phyloP scores from a whole-genome alignment of 495 filamentous ascomycete genomes.

The Letharia columbiana region DNA sequence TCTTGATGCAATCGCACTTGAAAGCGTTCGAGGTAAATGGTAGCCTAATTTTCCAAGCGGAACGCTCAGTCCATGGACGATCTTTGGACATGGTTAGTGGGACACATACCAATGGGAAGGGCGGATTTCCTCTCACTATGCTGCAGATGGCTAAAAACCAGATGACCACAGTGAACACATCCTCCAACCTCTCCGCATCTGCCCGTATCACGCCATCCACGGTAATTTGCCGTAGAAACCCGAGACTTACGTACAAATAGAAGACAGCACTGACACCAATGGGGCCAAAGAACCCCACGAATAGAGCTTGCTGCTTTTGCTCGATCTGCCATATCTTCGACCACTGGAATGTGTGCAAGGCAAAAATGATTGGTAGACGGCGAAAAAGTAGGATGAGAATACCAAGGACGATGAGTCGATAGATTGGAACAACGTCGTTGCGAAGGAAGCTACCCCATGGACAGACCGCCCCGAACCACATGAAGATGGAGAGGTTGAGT shows the following conservation, averaged over 20 bases:
- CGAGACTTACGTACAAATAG: conserved; percentile 71
- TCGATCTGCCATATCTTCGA: conserved; percentile 75
- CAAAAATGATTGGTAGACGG: conserved; percentile 67
- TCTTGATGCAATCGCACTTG: conserved; percentile 28
- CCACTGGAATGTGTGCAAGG: conserved; percentile 41
- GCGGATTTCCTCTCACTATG: conserved; percentile 51
- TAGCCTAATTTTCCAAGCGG: conserved; percentile 77
- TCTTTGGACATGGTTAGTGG: conserved; percentile 35
- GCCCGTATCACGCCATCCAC: conserved; percentile 51
- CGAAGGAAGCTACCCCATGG: conserved; percentile 65
- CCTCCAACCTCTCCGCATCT: conserved; percentile 56
- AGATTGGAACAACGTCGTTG: conserved; percentile 65
- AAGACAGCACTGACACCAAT: conserved; percentile 92
- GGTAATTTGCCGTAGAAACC: conserved; percentile 50
- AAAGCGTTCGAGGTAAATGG: conserved; percentile 68
- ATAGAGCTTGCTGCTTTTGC: conserved; percentile 60
- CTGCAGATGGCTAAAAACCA: conserved; percentile 86
- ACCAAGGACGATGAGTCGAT: conserved; percentile 67
- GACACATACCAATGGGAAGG: background rate
- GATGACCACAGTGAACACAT: conserved; percentile 61
- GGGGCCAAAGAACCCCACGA: conserved; percentile 89
- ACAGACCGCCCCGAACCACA: conserved; percentile 85
- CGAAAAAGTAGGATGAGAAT: conserved; percentile 74
- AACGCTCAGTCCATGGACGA: conserved; percentile 80
- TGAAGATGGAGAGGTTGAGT: conserved; percentile 79